Evolutionary conservation across 2,329 filamentous ascomycete species (phyloP).

Genomic region (Stachybotrys chlorohalonatus): DNA sequence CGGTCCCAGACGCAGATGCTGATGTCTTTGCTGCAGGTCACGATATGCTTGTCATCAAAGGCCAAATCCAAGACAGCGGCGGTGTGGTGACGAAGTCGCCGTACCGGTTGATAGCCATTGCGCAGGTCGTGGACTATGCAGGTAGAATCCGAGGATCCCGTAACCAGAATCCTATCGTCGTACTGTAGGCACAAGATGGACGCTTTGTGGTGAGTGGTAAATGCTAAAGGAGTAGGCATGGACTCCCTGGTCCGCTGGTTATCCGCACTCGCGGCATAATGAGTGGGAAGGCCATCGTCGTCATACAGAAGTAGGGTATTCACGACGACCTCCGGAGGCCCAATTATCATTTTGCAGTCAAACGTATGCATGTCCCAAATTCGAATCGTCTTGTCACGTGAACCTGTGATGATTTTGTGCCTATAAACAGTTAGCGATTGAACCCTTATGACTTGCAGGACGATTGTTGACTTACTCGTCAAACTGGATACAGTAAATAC

Average conservation of each 20-base stretch:
- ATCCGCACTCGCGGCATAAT: conserved; percentile 47
- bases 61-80: conserved; percentile 90
- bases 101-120: conserved; percentile 68
- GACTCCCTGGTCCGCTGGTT: conserved; percentile 36
- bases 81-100: conserved; percentile 67
- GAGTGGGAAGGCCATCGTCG: conserved; percentile 38
- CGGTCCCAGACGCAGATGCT: conserved; percentile 95
- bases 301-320: conserved; percentile 43
- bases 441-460: not conserved
- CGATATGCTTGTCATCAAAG: conserved; percentile 85
- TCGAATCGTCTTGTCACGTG: conserved; percentile 88
- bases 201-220: conserved; percentile 67
- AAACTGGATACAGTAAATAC: conserved; percentile 96
- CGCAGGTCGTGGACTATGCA: conserved; percentile 88
- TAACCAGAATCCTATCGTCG: conserved; percentile 86
- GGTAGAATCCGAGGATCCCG: conserved; percentile 83
- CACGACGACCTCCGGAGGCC: conserved; percentile 60
- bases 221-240: conserved; percentile 46
- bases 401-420: conserved; percentile 93
- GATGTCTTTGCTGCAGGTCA: conserved; percentile 94
- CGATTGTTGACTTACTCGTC: conserved; percentile 62
- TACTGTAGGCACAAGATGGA: conserved; percentile 95
- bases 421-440: conserved; percentile 35
- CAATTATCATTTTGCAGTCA: conserved; percentile 78
- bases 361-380: conserved; percentile 93